phyloP scores from a whole-genome alignment of 106 monocot species.

The Phalaenopsis equestris region DNA sequence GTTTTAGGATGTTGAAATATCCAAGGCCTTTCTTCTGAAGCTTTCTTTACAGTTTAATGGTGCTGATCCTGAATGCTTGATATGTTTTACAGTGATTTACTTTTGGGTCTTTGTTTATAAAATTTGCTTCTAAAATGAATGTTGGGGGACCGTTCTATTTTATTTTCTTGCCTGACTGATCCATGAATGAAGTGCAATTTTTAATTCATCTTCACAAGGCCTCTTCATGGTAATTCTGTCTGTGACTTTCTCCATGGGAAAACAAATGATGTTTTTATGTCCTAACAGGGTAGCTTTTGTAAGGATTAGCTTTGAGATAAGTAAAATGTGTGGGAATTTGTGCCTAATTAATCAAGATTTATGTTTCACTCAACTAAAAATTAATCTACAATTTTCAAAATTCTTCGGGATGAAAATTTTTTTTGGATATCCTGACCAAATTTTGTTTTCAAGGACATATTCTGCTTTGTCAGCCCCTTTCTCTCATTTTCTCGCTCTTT shows the following conservation, averaged over 20 bases:
- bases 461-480: no score
- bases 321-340: no score
- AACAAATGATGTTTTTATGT: no score
- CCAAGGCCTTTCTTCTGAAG: neutral
- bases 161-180: neutral
- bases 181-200: slow-evolving; percentile 1
- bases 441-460: no score
- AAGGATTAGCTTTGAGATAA: no score
- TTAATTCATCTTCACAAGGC: neutral
- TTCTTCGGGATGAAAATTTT: no score
- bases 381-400: no score
- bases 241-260: neutral
- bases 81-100: neutral
- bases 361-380: no score
- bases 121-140: neutral
- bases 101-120: neutral
- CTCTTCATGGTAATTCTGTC: neutral
- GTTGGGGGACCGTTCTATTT: neutral
- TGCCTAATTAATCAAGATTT: no score
- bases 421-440: no score
- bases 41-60: neutral
- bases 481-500: no score
- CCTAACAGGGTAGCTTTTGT: no score
- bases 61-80: neutral
- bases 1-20: neutral